These are phyloP conservation scores for Santalum album DNA, from an alignment of 164 flowering plant species.

Conservation along the genomic window DNA sequence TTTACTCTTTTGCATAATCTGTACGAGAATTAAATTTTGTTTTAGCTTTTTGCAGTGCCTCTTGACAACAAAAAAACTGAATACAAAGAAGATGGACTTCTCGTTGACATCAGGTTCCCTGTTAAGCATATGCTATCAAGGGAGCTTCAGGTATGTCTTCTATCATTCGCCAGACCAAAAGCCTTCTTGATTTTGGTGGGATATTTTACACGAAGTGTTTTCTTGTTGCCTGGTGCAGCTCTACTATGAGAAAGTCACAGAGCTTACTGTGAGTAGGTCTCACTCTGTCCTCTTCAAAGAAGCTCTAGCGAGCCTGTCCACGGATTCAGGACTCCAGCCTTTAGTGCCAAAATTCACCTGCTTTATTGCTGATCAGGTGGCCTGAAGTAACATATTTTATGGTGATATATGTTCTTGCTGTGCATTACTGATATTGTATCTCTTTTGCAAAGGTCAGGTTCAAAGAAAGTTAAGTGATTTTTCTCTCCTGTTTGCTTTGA, in stretches of 20 bases:
- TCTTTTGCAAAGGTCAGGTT: conserved; percentile 38
- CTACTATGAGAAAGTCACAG: conserved; percentile 82
- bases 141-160: conserved; percentile 70
- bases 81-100: conserved; percentile 4
- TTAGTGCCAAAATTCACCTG: conserved; percentile 84
- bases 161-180: neutral
- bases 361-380: conserved; percentile 89
- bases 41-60: neutral
- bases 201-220: conserved; percentile 1
- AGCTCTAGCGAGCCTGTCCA: conserved; percentile 73
- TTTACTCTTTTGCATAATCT: neutral
- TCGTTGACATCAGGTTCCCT: conserved; percentile 1
- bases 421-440: conserved; percentile 3
- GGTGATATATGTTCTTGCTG: neutral
- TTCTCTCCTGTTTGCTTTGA: conserved; percentile 67
- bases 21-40: neutral
- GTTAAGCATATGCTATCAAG: conserved; percentile 2
- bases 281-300: conserved; percentile 64
- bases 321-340: conserved; percentile 96
- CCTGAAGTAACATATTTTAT: neutral
- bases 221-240: conserved; percentile 44
- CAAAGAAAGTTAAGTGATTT: conserved; percentile 48
- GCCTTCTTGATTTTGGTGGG: neutral
- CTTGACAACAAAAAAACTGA: neutral
- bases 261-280: conserved; percentile 57